Conservation (phyloP, 352 stramenopile genomes). For the Blastocystis sp. region DNA sequence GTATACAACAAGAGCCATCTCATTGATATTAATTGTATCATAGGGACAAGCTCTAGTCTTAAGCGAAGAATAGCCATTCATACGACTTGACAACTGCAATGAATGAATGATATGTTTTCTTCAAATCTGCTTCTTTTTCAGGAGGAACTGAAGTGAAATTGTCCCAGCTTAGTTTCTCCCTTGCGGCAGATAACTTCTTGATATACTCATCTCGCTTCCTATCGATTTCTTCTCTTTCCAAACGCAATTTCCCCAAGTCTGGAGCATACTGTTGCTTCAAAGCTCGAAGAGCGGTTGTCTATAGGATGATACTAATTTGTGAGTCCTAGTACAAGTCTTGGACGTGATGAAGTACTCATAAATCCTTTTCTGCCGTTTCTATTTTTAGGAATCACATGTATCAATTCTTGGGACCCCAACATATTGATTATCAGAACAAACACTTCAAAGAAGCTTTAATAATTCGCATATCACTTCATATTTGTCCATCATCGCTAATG, state of each 20-base stretch:
- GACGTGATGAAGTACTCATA: neutral
- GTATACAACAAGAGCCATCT: slow-evolving; percentile 46
- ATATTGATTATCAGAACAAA: neutral
- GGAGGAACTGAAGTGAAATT: slow-evolving; percentile 36
- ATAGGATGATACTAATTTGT: neutral
- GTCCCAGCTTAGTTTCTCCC: slow-evolving; percentile 17
- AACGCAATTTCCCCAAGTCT: slow-evolving; percentile 27
- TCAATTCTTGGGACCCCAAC: too few species aligned
- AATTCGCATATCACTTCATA: neutral
- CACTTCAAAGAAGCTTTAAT: neutral
- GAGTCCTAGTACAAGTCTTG: neutral
- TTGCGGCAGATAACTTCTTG: neutral
- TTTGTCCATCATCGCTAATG: neutral
- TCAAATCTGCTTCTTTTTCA: neutral
- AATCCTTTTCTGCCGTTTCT: neutral
- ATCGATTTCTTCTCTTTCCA: slow-evolving; percentile 54
- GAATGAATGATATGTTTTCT: slow-evolving; percentile 11
- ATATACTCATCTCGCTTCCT: neutral
- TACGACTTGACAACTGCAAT: slow-evolving; percentile 31
- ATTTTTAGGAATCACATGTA: neutral
- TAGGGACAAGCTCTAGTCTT: neutral
- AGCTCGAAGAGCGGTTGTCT: slow-evolving; percentile 26
- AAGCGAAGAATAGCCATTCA: neutral
- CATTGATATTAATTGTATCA: slow-evolving; percentile 34
- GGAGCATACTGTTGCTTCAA: slow-evolving; percentile 8